A percentile compares a stretch with the other conserved stretches of the same genome.
Conservation (phyloP, 2,329 filamentous ascomycete genomes). For the Fusarium metavorans region DNA sequence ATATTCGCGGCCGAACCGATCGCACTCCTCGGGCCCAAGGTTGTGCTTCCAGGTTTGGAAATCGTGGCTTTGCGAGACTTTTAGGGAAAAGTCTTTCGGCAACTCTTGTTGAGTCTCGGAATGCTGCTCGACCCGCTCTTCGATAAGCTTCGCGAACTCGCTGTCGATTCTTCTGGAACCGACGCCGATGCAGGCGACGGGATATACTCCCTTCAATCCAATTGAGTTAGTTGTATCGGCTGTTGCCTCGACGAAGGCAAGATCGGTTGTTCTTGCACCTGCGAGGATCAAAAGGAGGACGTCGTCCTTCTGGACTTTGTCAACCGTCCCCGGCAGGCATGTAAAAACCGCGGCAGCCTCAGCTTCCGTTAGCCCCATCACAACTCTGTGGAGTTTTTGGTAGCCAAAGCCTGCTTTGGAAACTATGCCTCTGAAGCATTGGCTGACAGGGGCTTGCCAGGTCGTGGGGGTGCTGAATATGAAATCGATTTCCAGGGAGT, state of each 20-base stretch:
- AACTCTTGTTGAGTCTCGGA: background rate
- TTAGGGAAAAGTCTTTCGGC: background rate
- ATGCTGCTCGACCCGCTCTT: background rate
- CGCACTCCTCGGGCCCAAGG: background rate
- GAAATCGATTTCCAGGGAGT: background rate
- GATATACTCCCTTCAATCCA: background rate
- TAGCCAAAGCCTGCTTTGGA: background rate
- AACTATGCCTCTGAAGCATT: background rate
- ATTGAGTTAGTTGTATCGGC: background rate
- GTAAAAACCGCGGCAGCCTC: background rate
- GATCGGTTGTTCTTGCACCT: background rate
- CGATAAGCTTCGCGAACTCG: background rate
- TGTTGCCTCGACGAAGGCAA: background rate
- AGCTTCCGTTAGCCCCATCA: background rate
- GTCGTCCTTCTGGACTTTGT: background rate
- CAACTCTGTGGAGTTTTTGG: background rate
- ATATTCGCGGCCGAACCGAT: too few relatives aligned
- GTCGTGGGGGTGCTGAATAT: background rate
- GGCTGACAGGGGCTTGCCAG: background rate
- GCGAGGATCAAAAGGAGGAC: background rate
- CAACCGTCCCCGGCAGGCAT: background rate
- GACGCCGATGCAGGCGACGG: background rate
- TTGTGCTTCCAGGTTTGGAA: background rate
- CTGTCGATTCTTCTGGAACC: background rate
- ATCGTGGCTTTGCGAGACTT: background rate